Conservation (phyloP, 164 flowering plant genomes). For the Macadamia tetraphylla region DNA sequence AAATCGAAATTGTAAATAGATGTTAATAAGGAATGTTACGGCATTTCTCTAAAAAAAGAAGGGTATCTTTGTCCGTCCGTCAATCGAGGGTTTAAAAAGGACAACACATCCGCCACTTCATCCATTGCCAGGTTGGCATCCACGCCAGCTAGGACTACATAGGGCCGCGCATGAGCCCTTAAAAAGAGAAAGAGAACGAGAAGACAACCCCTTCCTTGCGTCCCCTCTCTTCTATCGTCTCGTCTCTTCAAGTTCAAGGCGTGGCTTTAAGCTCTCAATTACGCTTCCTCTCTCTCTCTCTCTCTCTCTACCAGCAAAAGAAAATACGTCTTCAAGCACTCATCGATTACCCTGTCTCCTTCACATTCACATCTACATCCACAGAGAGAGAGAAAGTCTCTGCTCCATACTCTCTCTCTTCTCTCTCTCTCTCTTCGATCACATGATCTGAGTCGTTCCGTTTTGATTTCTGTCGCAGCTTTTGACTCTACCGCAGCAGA, state of each 20-base stretch:
- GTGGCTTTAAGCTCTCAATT: constrained; percentile 29
- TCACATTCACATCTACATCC: background rate
- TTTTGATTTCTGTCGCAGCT: constrained; percentile 10
- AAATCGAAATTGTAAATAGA: too few species aligned
- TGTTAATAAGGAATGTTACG: too few species aligned
- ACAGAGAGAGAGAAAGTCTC: background rate
- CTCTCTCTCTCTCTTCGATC: constrained; percentile 2
- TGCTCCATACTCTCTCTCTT: background rate
- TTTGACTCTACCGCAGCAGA: constrained; percentile 20
- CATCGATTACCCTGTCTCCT: constrained; percentile 22
- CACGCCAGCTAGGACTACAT: constrained; percentile 2
- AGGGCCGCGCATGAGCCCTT: background rate
- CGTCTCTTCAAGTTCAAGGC: constrained; percentile 13
- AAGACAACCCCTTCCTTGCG: constrained; percentile 5
- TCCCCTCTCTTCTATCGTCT: constrained; percentile 2
- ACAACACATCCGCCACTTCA: background rate
- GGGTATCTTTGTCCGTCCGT: too few species aligned
- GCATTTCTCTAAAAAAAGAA: background rate
- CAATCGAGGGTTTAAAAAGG: background rate
- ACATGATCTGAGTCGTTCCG: constrained; percentile 6
- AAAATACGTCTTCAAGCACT: constrained; percentile 11
- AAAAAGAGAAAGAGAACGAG: background rate
- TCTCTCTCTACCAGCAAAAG: constrained; percentile 1
- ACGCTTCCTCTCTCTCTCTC: constrained; percentile 10
- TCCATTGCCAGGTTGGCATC: constrained; percentile 6